phyloP scores from a whole-genome alignment of 2,329 filamentous ascomycete species.

The Diaporthe longicolla region DNA sequence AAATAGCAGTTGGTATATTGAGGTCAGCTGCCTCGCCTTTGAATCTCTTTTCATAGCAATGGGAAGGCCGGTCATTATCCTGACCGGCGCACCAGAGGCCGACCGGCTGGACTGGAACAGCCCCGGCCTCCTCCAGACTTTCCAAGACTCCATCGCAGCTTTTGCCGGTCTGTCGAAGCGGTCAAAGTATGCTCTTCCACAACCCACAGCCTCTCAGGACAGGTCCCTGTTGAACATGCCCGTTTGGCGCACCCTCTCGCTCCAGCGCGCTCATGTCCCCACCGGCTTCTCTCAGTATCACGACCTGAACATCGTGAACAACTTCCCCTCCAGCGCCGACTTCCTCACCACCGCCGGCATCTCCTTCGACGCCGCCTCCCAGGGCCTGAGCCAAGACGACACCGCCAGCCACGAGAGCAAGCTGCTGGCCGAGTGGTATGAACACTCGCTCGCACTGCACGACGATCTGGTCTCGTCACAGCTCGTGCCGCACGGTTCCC shows the following conservation, averaged over 20 bases:
- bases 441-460: constrained; percentile 82
- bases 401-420: constrained; percentile 45
- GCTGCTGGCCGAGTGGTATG: constrained; percentile 76
- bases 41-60: constrained; percentile 42
- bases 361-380: constrained; percentile 50
- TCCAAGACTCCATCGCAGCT: constrained; percentile 57
- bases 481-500: constrained; percentile 51
- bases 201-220: constrained; percentile 36
- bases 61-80: constrained; percentile 52
- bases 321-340: constrained; percentile 52
- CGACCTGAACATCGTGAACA: constrained; percentile 50
- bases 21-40: too few relatives aligned
- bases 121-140: constrained; percentile 62
- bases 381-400: constrained; percentile 20
- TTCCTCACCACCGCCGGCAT: constrained; percentile 65
- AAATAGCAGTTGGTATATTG: too few relatives aligned
- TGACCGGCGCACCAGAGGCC: constrained; percentile 70
- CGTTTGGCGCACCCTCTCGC: constrained; percentile 69
- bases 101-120: constrained; percentile 68
- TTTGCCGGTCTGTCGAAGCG: constrained; percentile 50
- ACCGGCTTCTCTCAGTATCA: constrained; percentile 69
- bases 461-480: constrained; percentile 76
- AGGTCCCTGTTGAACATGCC: constrained; percentile 50
- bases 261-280: constrained; percentile 60
- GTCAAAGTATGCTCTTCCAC: constrained; percentile 37